Evolutionary conservation across 2,329 filamentous ascomycete species (phyloP).

Genomic region (Alternaria novae-zelandiae): DNA sequence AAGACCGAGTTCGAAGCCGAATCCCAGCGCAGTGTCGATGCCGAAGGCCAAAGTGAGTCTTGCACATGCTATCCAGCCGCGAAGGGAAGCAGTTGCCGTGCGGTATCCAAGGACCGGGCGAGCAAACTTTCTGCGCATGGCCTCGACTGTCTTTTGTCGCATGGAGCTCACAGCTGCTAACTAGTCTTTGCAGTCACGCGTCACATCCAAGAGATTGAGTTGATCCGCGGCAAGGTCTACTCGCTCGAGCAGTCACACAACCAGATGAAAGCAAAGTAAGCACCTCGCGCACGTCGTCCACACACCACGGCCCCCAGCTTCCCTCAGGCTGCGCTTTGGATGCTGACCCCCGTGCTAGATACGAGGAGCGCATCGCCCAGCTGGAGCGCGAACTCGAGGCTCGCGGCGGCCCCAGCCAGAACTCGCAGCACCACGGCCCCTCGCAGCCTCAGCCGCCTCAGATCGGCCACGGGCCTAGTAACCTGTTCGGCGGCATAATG

Average conservation of each 20-base stretch:
- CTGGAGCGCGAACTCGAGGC: conserved; percentile 87
- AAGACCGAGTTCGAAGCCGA: conserved; percentile 90
- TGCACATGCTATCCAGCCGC: not conserved
- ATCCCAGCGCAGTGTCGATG: conserved; percentile 79
- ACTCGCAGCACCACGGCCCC: conserved; percentile 78
- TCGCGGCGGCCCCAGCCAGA: conserved; percentile 69
- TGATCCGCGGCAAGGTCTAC: conserved; percentile 92
- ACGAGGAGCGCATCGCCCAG: conserved; percentile 87
- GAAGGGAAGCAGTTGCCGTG: not conserved
- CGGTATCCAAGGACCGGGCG: not conserved
- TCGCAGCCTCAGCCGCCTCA: conserved; percentile 84
- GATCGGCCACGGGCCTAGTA: conserved; percentile 85
- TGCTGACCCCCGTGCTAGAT: conserved; percentile 63
- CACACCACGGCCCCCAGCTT: not conserved
- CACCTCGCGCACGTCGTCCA: conserved; percentile 15
- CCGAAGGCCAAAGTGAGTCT: conserved; percentile 89
- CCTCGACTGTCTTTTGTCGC: not conserved
- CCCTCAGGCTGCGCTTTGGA: not conserved
- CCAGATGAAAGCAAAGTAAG: conserved; percentile 89
- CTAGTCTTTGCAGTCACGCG: conserved; percentile 62
- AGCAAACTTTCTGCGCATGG: conserved; percentile 1
- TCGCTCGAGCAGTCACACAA: conserved; percentile 90
- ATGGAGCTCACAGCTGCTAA: conserved; percentile 4
- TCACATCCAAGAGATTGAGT: conserved; percentile 93
- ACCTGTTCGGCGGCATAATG: conserved; percentile 96